Evolutionary conservation across 495 filamentous ascomycete species (phyloP).

Genomic region (Aspergillus campestris): DNA sequence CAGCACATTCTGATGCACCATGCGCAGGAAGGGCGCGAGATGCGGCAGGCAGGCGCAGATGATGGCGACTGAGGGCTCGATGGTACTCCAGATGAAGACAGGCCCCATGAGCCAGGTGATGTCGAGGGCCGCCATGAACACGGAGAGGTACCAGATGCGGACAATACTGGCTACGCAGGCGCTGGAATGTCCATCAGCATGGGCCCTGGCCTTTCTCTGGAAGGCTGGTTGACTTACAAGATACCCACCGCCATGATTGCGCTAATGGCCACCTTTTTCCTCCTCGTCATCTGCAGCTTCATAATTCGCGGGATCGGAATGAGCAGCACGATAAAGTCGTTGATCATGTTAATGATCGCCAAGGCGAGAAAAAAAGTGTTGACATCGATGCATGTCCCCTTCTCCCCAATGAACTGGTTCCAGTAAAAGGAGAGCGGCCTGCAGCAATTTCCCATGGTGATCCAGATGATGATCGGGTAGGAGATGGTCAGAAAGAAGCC

Average conservation of each 20-base stretch:
- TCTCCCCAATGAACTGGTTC: constrained; percentile 15
- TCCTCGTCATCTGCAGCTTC: constrained; percentile 12
- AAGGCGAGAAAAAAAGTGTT: constrained; percentile 20
- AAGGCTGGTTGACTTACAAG: too few species aligned
- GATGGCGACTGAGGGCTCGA: constrained; percentile 34
- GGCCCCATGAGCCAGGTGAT: constrained; percentile 31
- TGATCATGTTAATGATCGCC: constrained; percentile 28
- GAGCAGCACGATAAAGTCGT: constrained; percentile 34
- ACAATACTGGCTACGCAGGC: constrained; percentile 18
- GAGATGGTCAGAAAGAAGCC: constrained; percentile 12
- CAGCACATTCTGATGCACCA: constrained; percentile 6
- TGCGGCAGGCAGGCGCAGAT: constrained; percentile 36
- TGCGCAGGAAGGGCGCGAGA: constrained; percentile 26
- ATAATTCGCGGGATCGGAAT: constrained; percentile 32
- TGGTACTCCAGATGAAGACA: constrained; percentile 35
- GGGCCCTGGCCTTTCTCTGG: too few species aligned
- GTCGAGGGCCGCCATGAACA: constrained; percentile 23
- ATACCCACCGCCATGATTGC: too few species aligned
- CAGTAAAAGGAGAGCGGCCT: constrained; percentile 23
- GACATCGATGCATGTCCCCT: constrained; percentile 20
- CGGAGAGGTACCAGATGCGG: constrained; percentile 28
- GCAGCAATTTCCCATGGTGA: constrained; percentile 14
- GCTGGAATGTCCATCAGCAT: constrained; percentile 3
- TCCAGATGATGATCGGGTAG: constrained; percentile 16
- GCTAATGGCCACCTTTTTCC: too few species aligned